Percentiles rank a stretch among this genome's conserved stretches.
Evolutionary conservation across 78 protist genomes (phyloP).

Genomic region (Dictyostelium purpureum): DNA sequence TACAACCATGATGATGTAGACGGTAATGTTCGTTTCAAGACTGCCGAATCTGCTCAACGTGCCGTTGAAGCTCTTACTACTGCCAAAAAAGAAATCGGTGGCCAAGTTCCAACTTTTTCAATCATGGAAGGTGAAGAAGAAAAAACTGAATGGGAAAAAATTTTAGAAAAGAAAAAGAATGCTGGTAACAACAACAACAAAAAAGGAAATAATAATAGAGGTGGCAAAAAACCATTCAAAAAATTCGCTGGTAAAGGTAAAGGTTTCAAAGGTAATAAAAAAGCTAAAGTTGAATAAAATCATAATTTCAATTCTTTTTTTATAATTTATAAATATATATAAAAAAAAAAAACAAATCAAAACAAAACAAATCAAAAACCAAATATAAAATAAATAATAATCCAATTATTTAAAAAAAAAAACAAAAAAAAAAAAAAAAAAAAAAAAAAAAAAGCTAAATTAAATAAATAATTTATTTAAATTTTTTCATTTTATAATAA

Average conservation of each 20-base stretch:
- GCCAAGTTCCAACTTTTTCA: constrained; percentile 17
- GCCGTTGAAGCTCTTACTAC: constrained; percentile 3
- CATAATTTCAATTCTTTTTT: no score
- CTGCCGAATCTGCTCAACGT: constrained; percentile 23
- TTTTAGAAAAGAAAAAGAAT: not conserved
- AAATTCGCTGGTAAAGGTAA: not conserved
- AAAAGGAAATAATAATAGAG: not conserved
- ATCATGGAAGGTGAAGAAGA: constrained; percentile 55
- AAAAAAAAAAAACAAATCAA: not conserved
- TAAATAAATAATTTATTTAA: no score
- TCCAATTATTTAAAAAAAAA: not conserved
- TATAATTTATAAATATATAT: no score
- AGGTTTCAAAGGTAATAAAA: constrained; percentile 19
- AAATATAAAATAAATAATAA: not conserved
- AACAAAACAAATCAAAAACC: not conserved
- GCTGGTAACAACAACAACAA: not conserved
- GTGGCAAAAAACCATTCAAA: constrained; percentile 2
- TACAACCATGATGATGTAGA: not conserved
- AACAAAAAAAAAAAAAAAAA: not conserved
- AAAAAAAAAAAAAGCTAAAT: not conserved
- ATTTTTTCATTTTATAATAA: no score
- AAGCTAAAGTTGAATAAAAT: not conserved
- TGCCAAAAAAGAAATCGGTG: constrained; percentile 50
- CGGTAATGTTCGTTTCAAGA: constrained; percentile 23
- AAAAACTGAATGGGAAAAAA: constrained; percentile 28